Conservation (phyloP, 441 rosid genomes). For the Croton laevigatus region DNA sequence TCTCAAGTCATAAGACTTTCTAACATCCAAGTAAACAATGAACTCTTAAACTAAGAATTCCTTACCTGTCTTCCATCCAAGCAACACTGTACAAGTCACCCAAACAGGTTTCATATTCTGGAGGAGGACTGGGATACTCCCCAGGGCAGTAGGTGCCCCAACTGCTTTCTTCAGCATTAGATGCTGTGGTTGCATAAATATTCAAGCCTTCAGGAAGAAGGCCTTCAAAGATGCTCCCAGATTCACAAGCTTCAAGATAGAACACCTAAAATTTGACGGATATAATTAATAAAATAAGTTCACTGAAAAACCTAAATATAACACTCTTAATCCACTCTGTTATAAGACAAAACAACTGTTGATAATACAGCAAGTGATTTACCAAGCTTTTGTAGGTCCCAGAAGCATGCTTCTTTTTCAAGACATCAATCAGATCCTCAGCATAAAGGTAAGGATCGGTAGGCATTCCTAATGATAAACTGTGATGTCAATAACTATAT, state of each 20-base stretch:
- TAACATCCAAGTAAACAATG: background rate
- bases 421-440: constrained; percentile 59
- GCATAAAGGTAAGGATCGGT: constrained; percentile 78
- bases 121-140: constrained; percentile 75
- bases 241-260: constrained; percentile 97
- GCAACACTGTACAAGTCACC: constrained; percentile 96
- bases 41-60: background rate
- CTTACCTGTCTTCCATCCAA: constrained; percentile 98
- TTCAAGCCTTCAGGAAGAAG: constrained; percentile 79
- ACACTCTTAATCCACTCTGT: background rate
- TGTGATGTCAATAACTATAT: constrained; percentile 14
- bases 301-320: background rate
- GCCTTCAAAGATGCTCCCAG: constrained; percentile 96
- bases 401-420: constrained; percentile 76
- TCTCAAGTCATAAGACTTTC: background rate
- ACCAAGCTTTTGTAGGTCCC: constrained; percentile 88
- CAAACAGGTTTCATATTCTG: constrained; percentile 87
- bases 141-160: constrained; percentile 98
- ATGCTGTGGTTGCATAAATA: constrained; percentile 90
- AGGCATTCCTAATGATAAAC: constrained; percentile 74
- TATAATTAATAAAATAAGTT: constrained; percentile 5
- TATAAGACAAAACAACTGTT: background rate
- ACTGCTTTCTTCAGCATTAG: constrained; percentile 91
- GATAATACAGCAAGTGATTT: constrained; percentile 10
- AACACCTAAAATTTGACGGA: constrained; percentile 54